A percentile compares a stretch with the other conserved stretches of the same genome.
phyloP scores from a whole-genome alignment of 1,284 basidiomycete species.

The Cerioporus squamosus region DNA sequence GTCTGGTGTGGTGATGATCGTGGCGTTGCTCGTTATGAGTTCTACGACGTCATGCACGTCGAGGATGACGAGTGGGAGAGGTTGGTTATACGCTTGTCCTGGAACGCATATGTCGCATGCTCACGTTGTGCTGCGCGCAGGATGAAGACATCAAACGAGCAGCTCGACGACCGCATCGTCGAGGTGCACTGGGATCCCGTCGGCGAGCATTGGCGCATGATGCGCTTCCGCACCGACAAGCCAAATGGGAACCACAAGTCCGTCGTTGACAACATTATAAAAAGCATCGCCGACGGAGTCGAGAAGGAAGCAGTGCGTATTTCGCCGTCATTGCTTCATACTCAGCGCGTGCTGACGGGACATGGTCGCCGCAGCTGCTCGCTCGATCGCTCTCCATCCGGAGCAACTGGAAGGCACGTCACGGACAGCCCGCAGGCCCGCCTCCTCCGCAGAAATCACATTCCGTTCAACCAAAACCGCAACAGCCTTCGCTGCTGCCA shows the following conservation, averaged over 20 bases:
- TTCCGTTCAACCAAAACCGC: slow-evolving; percentile 24
- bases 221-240: slow-evolving; percentile 94
- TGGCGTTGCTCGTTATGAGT: slow-evolving; percentile 69
- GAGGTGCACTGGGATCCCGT: slow-evolving; percentile 90
- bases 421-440: slow-evolving; percentile 39
- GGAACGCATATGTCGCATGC: background rate
- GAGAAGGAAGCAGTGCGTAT: slow-evolving; percentile 78
- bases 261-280: slow-evolving; percentile 85
- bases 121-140: slow-evolving; percentile 44
- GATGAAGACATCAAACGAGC: slow-evolving; percentile 84
- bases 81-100: slow-evolving; percentile 48
- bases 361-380: slow-evolving; percentile 54
- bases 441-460: slow-evolving; percentile 13
- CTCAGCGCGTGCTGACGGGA: slow-evolving; percentile 2
- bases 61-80: slow-evolving; percentile 92
- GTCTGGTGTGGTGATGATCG: slow-evolving; percentile 77
- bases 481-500: slow-evolving; percentile 17
- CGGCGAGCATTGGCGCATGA: slow-evolving; percentile 78
- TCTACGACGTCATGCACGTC: slow-evolving; percentile 87
- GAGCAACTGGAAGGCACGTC: slow-evolving; percentile 70
- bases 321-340: background rate
- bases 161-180: slow-evolving; percentile 92
- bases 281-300: slow-evolving; percentile 90
- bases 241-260: slow-evolving; percentile 84
- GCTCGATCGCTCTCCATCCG: slow-evolving; percentile 62